Percentiles rank a stretch among this genome's conserved stretches.
phyloP scores from a whole-genome alignment of 805 yeast species.

The Pichia scutulata region DNA sequence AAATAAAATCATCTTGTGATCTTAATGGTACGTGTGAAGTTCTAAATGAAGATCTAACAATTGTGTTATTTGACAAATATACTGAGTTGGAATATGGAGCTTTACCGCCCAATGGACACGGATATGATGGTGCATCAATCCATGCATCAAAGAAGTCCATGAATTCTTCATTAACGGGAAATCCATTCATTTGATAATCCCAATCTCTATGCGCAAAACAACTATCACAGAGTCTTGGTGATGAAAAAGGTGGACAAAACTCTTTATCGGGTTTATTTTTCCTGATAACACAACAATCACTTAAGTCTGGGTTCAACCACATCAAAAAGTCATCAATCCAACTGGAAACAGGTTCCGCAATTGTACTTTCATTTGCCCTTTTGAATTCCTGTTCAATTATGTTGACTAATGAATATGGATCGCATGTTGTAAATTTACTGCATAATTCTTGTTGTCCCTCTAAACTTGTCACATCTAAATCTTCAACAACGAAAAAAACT shows the following conservation, averaged over 20 bases:
- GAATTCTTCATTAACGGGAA: conserved; percentile 68
- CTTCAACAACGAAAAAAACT: conserved; percentile 72
- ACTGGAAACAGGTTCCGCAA: conserved; percentile 77
- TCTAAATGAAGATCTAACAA: conserved; percentile 63
- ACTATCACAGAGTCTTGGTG: conserved; percentile 63
- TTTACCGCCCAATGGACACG: conserved; percentile 92
- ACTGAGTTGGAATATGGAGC: conserved; percentile 76
- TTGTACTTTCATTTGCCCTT: conserved; percentile 53
- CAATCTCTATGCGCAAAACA: conserved; percentile 64
- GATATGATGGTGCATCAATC: conserved; percentile 76
- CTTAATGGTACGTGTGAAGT: conserved; percentile 71
- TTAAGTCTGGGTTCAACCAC: conserved; percentile 81
- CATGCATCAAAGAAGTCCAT: conserved; percentile 68
- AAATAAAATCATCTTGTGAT: conserved; percentile 78
- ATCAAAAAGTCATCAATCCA: conserved; percentile 90
- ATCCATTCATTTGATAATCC: conserved; percentile 68
- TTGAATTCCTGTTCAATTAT: conserved; percentile 78
- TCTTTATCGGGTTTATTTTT: conserved; percentile 39
- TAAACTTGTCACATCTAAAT: conserved; percentile 53
- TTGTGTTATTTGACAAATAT: conserved; percentile 26
- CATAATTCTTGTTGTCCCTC: conserved; percentile 67
- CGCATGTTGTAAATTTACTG: conserved; percentile 82
- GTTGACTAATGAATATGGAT: conserved; percentile 70
- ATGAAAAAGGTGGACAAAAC: conserved; percentile 59
- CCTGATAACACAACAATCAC: conserved; percentile 73